Conservation (phyloP, 306 rosid genomes). For the Fagus sylvatica region DNA sequence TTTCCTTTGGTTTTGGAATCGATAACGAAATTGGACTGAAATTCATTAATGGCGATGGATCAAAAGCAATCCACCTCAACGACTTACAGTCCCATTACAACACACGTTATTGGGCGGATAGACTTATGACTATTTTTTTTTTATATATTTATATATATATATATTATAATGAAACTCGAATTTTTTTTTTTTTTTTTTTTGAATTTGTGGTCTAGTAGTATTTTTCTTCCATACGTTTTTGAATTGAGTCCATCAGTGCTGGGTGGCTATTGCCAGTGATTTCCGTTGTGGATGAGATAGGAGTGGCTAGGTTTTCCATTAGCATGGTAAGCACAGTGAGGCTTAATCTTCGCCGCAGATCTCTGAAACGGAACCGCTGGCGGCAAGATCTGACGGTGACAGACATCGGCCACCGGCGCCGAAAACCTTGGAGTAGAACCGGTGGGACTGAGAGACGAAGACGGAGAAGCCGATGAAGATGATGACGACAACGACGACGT, state of each 20-base stretch:
- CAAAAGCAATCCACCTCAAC: conserved; percentile 47
- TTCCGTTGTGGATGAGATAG: conserved; percentile 67
- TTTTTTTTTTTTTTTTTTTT: not conserved
- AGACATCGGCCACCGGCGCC: conserved; percentile 29
- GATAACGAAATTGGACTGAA: conserved; percentile 40
- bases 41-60: conserved; percentile 61
- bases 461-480: conserved; percentile 24
- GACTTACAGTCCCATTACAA: conserved; percentile 54
- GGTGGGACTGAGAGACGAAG: conserved; percentile 19
- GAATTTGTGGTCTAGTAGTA: not conserved
- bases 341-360: conserved; percentile 42
- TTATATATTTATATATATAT: not conserved
- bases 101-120: no score
- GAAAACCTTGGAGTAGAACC: conserved; percentile 35
- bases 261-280: conserved; percentile 62
- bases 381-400: conserved; percentile 49
- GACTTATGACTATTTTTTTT: no score
- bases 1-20: conserved; percentile 2
- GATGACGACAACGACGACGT: conserved; percentile 38
- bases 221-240: conserved; percentile 3
- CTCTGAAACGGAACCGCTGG: conserved; percentile 34
- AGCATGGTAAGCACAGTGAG: conserved; percentile 46
- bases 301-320: conserved; percentile 46
- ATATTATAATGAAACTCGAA: not conserved
- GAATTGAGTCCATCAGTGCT: not conserved